Percentiles rank a stretch among this genome's conserved stretches.
Conservation (phyloP, 2,329 filamentous ascomycete species). For the Arthrobotrys conoides region DNA sequence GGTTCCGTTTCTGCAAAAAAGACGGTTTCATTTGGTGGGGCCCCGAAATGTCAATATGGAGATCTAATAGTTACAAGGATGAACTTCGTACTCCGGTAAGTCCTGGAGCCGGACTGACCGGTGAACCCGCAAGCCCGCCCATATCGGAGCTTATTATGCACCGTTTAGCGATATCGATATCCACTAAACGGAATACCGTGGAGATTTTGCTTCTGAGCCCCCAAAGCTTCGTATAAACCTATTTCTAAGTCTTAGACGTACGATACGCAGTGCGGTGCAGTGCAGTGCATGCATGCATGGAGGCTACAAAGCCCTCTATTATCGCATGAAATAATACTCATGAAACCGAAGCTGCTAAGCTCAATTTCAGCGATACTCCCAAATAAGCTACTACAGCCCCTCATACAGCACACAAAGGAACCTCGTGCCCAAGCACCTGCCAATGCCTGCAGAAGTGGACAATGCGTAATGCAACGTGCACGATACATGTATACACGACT, state of each 20-base stretch:
- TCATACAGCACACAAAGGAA: not conserved
- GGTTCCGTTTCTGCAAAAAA: conserved; percentile 19
- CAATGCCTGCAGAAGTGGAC: not conserved
- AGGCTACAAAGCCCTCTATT: too few relatives aligned
- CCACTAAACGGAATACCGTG: not conserved
- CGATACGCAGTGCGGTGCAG: not conserved
- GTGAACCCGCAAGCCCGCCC: not conserved
- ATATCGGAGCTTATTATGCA: conserved; percentile 5
- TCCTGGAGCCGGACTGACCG: not conserved
- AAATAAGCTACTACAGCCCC: too few relatives aligned
- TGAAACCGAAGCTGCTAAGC: too few relatives aligned
- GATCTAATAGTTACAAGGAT: conserved; percentile 18
- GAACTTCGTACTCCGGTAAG: conserved; percentile 18
- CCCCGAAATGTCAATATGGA: conserved; percentile 20
- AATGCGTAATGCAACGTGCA: not conserved
- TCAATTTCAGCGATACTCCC: too few relatives aligned
- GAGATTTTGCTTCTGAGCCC: not conserved
- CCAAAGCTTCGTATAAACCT: not conserved
- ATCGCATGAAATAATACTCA: too few relatives aligned
- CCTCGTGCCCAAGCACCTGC: not conserved
- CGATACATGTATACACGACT: not conserved
- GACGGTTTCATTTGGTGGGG: not conserved
- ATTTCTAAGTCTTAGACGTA: not conserved
- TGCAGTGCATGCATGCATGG: too few relatives aligned
- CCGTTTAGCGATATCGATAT: conserved; percentile 20